Evolutionary conservation across 352 stramenopile genomes (phyloP), one percentile per base, ranked within the genome.

Genomic region (Phytophthora vignae): DNA sequence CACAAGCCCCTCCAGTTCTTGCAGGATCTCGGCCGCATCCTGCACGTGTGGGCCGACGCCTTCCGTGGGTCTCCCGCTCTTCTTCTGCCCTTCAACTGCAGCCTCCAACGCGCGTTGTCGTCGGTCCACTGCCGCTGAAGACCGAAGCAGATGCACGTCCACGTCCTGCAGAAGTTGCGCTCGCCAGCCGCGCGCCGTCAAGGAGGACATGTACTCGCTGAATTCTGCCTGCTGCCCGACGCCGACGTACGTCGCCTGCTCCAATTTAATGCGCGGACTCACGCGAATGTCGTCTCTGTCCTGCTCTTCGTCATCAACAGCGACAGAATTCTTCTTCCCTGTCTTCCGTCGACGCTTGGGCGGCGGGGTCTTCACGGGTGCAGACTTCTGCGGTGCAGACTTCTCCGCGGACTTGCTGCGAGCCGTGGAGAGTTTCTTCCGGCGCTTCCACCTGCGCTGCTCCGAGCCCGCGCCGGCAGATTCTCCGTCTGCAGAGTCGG

Each of bases 361-460:
- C 14, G 55, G 8, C 22, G 21, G 48, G 4, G 55, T 15, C 15
- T 40, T 63, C 14, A 54, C 40, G n/a, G 15, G 29, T 53, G 46
- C n/a, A 17, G 31, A 68, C 15, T 40, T 63, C 14, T 63, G 29
- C 19, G 19, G 29, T 53, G 46, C n/a, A 17, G 31, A 65, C 36
- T 61, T 71, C 19, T 72, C 63, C 38, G 56, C 42, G 10, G 55
- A 67, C 21, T 65, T 63, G 7, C 50, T 72, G 29, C 55, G 71
- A 1, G 53, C 44, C 15, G 73, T 80, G 25, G 73, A 80, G 1
- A 80, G 56, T 66, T 72, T 80, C 52, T 80, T 80, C n/a, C 73
- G 73, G 56, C 64, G 52, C 48, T 80, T 80, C 73, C 73, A 80
- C 55, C 67, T 77, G 44, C 73, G 73, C 27, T 68, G 57, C 27